Evolutionary conservation across 306 rosid species (phyloP).

Genomic region (Quercus variabilis): DNA sequence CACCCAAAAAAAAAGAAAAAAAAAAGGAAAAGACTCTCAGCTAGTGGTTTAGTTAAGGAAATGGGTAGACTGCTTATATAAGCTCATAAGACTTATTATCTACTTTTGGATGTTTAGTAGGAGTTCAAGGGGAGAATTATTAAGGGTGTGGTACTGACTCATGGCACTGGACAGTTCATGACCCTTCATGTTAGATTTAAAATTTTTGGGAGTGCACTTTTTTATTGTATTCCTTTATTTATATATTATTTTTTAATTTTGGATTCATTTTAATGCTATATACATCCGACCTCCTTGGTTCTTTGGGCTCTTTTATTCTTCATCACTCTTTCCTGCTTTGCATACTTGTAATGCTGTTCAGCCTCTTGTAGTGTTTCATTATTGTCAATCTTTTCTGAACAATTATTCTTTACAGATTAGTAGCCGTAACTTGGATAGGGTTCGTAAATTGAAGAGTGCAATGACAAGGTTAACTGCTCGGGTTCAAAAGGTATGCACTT

Average conservation of each 20-base stretch:
- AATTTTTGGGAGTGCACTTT: background rate
- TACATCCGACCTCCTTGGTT: background rate
- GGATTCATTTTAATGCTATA: background rate
- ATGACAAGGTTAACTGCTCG: conserved; percentile 98
- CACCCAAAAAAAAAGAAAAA: background rate
- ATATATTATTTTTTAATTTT: background rate
- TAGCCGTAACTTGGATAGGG: conserved; percentile 96
- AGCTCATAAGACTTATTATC: background rate
- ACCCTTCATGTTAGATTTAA: background rate
- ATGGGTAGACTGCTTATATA: no score
- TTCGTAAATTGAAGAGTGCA: conserved; percentile 92
- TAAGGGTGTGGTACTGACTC: background rate
- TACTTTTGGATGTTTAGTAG: background rate
- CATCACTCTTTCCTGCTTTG: background rate
- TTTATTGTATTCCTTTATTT: background rate
- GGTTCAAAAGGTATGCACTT: conserved; percentile 77
- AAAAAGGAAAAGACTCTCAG: no score
- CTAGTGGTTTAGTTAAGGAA: no score
- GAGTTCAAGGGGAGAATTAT: background rate
- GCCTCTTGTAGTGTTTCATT: background rate
- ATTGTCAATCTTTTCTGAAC: conserved; percentile 9
- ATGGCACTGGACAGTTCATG: background rate
- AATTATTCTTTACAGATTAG: conserved; percentile 57
- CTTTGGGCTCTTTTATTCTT: background rate
- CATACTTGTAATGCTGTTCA: background rate